Conservation (phyloP, 1,139 yeast genomes). For the Zhuliangozyma blackwelliae region DNA sequence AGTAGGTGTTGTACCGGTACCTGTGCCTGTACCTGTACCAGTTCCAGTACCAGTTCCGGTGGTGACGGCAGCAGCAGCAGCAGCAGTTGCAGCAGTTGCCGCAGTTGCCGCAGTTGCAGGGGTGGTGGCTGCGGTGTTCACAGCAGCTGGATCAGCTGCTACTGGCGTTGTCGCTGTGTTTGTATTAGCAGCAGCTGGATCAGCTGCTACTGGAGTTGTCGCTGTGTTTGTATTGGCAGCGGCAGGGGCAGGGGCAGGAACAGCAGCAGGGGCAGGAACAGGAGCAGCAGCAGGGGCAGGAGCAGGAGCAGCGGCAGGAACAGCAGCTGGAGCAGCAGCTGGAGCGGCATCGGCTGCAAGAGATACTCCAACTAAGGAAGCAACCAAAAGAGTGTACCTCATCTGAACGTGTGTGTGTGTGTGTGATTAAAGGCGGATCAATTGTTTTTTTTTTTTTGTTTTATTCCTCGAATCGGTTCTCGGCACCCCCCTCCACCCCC, state of each 20-base stretch:
- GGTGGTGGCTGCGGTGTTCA: constrained; percentile 6
- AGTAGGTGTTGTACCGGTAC: constrained; percentile 1
- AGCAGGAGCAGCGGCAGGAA: constrained; percentile 9
- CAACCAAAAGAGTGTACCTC: constrained; percentile 4
- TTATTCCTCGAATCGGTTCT: no score
- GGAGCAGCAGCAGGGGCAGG: constrained; percentile 12
- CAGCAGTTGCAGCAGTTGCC: constrained; percentile 6
- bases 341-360: constrained; percentile 8
- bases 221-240: constrained; percentile 12
- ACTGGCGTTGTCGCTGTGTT: constrained; percentile 7
- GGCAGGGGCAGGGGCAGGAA: constrained; percentile 12
- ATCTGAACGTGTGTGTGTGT: not conserved
- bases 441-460: no score
- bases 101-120: constrained; percentile 6
- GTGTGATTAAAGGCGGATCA: no score
- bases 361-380: constrained; percentile 1
- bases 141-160: constrained; percentile 4
- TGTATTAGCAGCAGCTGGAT: constrained; percentile 9
- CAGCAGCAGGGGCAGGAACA: constrained; percentile 10
- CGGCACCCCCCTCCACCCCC: no score
- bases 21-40: constrained; percentile 7
- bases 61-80: constrained; percentile 7
- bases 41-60: constrained; percentile 9
- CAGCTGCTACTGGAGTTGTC: constrained; percentile 8
- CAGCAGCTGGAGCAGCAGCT: constrained; percentile 5